Percentiles rank a stretch among this genome's conserved stretches.
These are phyloP conservation scores for Sporothrix inflata DNA, from an alignment of 2,329 filamentous ascomycete species.

Conservation along the genomic window DNA sequence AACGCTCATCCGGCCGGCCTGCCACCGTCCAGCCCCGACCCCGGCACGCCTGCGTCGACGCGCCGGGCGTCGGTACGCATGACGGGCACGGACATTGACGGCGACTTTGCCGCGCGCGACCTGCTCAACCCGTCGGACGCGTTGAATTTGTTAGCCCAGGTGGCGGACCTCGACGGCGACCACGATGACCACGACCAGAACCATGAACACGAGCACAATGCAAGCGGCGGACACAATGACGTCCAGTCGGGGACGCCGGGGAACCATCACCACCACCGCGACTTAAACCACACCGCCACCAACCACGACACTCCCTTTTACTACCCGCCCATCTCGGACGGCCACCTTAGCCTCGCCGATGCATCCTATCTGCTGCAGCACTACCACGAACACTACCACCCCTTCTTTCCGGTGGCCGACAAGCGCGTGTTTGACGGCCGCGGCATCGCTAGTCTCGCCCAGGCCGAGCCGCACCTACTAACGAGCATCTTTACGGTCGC, in stretches of 20 bases:
- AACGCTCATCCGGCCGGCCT: not conserved
- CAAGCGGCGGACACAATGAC: not conserved
- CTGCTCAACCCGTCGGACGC: slow-evolving; percentile 49
- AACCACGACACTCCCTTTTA: not conserved
- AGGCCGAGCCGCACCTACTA: slow-evolving; percentile 66
- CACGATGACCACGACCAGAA: not conserved
- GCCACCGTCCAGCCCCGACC: not conserved
- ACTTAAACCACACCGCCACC: not conserved
- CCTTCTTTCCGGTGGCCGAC: slow-evolving; percentile 70
- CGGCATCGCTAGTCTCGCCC: slow-evolving; percentile 56
- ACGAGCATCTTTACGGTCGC: slow-evolving; percentile 72
- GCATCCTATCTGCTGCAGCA: slow-evolving; percentile 37
- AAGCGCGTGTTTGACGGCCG: slow-evolving; percentile 59
- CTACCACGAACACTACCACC: slow-evolving; percentile 68
- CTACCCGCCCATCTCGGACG: slow-evolving; percentile 43
- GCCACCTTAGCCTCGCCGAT: slow-evolving; percentile 39
- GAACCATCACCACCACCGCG: not conserved
- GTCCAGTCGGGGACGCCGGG: not conserved
- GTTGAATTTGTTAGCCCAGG: slow-evolving; percentile 47
- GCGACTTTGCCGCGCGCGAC: slow-evolving; percentile 47
- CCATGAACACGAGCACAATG: not conserved
- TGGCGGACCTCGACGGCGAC: slow-evolving; percentile 44
- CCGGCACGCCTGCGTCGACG: not conserved
- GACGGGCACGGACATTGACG: slow-evolving; percentile 39
- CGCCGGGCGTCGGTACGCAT: slow-evolving; percentile 21